These are phyloP conservation scores for Lactarius akahatsu DNA, from an alignment of 768 basidiomycete species.

Conservation along the genomic window DNA sequence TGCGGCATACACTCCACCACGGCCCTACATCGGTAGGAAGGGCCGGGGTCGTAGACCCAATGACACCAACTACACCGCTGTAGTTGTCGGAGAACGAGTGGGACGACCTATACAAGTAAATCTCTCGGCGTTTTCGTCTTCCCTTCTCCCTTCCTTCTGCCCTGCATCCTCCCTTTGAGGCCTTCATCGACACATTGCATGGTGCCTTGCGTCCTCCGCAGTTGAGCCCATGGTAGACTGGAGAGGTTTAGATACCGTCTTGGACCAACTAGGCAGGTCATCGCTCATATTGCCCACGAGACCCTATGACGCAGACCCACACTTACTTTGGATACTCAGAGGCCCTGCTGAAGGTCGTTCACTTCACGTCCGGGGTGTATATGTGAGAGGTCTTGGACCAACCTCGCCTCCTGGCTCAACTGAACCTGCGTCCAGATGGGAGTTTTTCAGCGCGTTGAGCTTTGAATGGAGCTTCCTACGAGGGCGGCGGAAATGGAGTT, in stretches of 20 bases:
- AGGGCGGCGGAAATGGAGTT: slow-evolving; percentile 7
- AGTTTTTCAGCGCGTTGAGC: slow-evolving; percentile 16
- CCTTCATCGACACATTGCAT: background rate
- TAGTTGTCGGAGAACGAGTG: background rate
- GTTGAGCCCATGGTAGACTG: slow-evolving; percentile 8
- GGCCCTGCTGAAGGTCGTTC: slow-evolving; percentile 16
- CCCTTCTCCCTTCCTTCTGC: background rate
- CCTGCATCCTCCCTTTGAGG: background rate
- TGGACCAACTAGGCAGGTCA: slow-evolving; percentile 12
- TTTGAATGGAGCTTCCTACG: slow-evolving; percentile 23
- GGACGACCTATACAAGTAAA: background rate
- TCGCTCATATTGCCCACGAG: background rate
- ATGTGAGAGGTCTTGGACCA: slow-evolving; percentile 6
- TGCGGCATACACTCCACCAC: background rate
- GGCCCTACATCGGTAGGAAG: background rate
- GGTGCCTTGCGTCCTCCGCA: background rate
- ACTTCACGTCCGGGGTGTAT: slow-evolving; percentile 18
- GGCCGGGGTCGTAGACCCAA: background rate
- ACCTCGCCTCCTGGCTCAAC: background rate
- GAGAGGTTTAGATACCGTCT: background rate
- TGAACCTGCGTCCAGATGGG: slow-evolving; percentile 12
- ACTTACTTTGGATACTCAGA: slow-evolving; percentile 9
- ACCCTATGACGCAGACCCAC: background rate
- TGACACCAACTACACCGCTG: background rate
- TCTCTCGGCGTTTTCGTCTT: background rate